Evolutionary conservation across 129 eudicot genomes (phyloP).

Genomic region (Flaveria sonorensis): DNA sequence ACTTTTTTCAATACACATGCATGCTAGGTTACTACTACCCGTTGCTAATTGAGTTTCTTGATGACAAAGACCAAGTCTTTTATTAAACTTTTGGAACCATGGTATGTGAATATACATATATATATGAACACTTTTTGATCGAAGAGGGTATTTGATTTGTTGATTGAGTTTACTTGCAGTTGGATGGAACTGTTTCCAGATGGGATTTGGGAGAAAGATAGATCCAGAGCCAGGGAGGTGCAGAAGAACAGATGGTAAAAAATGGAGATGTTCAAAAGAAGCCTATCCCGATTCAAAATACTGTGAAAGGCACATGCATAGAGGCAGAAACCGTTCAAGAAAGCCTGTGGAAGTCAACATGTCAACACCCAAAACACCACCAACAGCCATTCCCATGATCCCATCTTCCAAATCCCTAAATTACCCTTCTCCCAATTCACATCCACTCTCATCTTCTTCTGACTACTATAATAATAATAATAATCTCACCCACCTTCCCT

Average conservation of each 20-base stretch:
- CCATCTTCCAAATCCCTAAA: constrained; percentile 47
- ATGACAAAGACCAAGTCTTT: constrained; percentile 4
- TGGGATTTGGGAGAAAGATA: constrained; percentile 85
- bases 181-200: constrained; percentile 81
- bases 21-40: not conserved
- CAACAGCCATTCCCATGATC: constrained; percentile 33
- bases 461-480: not conserved
- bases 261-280: constrained; percentile 97
- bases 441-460: constrained; percentile 26
- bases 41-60: not conserved
- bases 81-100: not conserved
- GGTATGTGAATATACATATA: not conserved
- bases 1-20: not conserved
- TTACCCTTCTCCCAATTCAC: constrained; percentile 16
- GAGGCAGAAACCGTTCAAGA: constrained; percentile 99
- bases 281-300: constrained; percentile 94
- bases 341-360: constrained; percentile 89
- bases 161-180: constrained; percentile 38
- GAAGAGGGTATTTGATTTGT: constrained; percentile 4
- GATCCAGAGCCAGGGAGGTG: constrained; percentile 99
- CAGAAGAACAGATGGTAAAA: constrained; percentile 94
- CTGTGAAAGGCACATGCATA: constrained; percentile 99
- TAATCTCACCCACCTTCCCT: constrained; percentile 36
- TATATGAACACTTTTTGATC: not conserved
- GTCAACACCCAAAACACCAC: constrained; percentile 27